Conservation (phyloP, 768 basidiomycete genomes). For the Porphyrellus cyaneotinctus region DNA sequence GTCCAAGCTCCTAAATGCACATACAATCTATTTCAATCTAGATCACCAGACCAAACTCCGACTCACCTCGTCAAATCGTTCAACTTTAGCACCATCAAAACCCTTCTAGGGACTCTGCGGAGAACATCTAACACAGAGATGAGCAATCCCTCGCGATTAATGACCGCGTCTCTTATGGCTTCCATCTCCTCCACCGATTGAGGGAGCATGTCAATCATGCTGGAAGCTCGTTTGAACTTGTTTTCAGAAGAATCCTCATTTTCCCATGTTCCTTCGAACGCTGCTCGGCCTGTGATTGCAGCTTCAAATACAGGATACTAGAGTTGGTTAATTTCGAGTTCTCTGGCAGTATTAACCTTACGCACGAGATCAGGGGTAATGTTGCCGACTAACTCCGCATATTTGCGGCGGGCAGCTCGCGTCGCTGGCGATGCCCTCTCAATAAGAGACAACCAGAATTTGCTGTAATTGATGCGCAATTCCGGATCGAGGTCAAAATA, state of each 20-base stretch:
- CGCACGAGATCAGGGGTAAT: constrained; percentile 81
- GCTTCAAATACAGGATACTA: constrained; percentile 95
- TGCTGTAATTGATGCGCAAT: constrained; percentile 78
- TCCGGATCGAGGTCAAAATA: constrained; percentile 87
- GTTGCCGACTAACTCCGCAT: constrained; percentile 88
- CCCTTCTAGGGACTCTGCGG: constrained; percentile 77
- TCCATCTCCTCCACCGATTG: constrained; percentile 78
- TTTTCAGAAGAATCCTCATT: constrained; percentile 31
- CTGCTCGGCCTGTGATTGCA: constrained; percentile 82
- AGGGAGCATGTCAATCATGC: constrained; percentile 70
- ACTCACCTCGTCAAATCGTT: constrained; percentile 79
- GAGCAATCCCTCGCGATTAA: constrained; percentile 78
- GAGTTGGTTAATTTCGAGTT: constrained; percentile 1
- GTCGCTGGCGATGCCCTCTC: constrained; percentile 62
- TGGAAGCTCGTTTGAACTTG: constrained; percentile 58
- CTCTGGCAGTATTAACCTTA: constrained; percentile 1
- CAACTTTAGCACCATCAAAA: constrained; percentile 79
- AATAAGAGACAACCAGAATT: constrained; percentile 89
- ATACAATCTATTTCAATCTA: background rate
- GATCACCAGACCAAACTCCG: background rate
- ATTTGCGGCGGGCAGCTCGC: constrained; percentile 70
- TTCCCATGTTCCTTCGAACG: constrained; percentile 60
- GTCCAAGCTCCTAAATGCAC: constrained; percentile 63
- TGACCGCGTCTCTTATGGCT: constrained; percentile 76
- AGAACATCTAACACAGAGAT: constrained; percentile 84